Conservation (phyloP, 176 grass and related monocot species). For the Aegilops longissima region DNA sequence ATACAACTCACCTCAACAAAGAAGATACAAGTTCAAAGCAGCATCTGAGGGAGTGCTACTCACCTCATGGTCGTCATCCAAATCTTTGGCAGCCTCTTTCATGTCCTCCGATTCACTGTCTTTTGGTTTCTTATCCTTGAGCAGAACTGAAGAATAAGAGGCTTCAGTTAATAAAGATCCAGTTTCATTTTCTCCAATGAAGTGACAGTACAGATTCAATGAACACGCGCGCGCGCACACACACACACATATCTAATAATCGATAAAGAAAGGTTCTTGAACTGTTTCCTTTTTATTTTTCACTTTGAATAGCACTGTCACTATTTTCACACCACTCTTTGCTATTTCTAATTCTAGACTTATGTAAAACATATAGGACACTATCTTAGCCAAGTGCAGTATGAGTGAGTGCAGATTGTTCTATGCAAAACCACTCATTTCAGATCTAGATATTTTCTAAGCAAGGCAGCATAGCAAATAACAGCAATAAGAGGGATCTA, state of each 20-base stretch:
- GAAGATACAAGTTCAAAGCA: slow-evolving; percentile 28
- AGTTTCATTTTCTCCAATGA: neutral
- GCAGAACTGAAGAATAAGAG: neutral
- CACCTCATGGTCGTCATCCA: slow-evolving; percentile 28
- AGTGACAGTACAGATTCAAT: neutral
- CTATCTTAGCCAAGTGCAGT: neutral
- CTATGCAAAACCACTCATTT: neutral
- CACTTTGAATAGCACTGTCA: neutral
- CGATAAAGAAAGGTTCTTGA: neutral
- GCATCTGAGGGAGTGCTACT: slow-evolving; percentile 12
- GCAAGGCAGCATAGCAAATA: neutral
- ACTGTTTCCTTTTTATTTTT: neutral
- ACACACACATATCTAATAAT: neutral
- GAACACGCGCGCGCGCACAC: no score
- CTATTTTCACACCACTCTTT: neutral
- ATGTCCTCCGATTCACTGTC: neutral
- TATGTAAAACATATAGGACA: neutral
- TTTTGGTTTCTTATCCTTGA: slow-evolving; percentile 12
- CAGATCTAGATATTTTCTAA: neutral
- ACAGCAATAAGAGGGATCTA: neutral
- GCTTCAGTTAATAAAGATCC: neutral
- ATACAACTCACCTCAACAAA: neutral
- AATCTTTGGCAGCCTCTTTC: neutral
- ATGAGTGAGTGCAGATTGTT: neutral
- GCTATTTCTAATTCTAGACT: neutral